Base-by-base conservation (phyloP, 768 basidiomycete genomes). In the Russula vinacea region DNA sequence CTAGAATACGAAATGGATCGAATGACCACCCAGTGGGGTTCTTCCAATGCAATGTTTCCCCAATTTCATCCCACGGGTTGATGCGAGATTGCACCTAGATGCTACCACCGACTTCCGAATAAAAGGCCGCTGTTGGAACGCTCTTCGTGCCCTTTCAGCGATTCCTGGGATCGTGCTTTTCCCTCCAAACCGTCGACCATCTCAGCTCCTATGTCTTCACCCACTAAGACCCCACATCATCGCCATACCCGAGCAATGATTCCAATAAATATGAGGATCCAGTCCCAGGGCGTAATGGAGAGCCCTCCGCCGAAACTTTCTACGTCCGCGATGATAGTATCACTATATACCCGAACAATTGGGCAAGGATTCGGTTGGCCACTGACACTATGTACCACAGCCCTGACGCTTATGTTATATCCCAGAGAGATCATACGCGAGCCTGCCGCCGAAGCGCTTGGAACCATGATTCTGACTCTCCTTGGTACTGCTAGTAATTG, bases 391-490 rank as follows among this genome's bases (percentile, higher is more conserved):
- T 26, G 14, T 44, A 13, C 35, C 13, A 24, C 13, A 22, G 17
- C 5, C 19, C 17, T 16, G 26, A 37, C 10, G 26, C 42, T 58
- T 22, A 60, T 42, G 24, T 22, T 19, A 14, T 17, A 3, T 33
- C n/a, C 47, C 60, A 64, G 51, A 24, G 40, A 57, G 26, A 1
- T 26, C 0, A 49, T 72, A 33, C 64, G 71, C 42, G 71, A 72
- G 40, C 69, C 69, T 10, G 71, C 71, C 49, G 71, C 71, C 8
- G 71, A 72, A 56, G 67, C 70, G 56, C 65, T 72, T 16, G 71
- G 71, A 17, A 72, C 71, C 9, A 72, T 72, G 71, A 56, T 72
- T 22, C 45, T 72, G 17, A 58, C 68, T 5, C 58, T 72, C n/a
- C 56, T 71, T 14, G 71, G 71, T 29, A 56, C 32, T 60, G 71